Evolutionary conservation across 345 rosid species (phyloP).

Genomic region (Aethionema arabicum): DNA sequence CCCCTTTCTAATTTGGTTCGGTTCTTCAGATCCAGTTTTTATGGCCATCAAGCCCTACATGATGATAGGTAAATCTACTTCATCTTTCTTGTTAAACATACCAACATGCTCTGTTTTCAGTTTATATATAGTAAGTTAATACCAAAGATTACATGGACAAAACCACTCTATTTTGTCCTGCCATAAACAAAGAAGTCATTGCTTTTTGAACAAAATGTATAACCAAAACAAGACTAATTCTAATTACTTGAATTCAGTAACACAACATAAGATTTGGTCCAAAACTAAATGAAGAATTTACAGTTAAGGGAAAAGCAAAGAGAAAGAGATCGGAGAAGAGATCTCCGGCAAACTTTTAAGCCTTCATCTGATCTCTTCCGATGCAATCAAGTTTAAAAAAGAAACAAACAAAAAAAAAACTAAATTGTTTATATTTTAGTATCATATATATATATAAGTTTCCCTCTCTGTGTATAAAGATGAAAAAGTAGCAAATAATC

Average conservation of each 20-base stretch:
- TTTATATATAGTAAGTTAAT: too few species aligned
- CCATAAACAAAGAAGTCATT: too few species aligned
- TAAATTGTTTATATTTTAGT: background rate
- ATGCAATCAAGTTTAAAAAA: constrained; percentile 12
- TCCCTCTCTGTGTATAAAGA: constrained; percentile 15
- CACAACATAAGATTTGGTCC: background rate
- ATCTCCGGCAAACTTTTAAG: constrained; percentile 31
- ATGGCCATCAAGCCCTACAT: too few species aligned
- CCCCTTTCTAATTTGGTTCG: too few species aligned
- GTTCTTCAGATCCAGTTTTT: too few species aligned
- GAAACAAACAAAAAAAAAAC: background rate
- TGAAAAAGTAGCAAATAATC: constrained; percentile 10
- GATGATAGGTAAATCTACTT: too few species aligned
- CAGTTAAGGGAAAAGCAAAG: constrained; percentile 9
- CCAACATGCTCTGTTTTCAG: too few species aligned
- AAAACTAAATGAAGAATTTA: constrained; percentile 20
- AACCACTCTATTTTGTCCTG: too few species aligned
- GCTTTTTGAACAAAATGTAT: too few species aligned
- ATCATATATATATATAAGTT: background rate
- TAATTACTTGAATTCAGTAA: background rate
- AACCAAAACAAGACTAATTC: constrained; percentile 17
- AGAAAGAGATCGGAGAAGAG: constrained; percentile 16
- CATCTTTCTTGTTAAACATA: too few species aligned
- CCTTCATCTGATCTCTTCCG: constrained; percentile 27
- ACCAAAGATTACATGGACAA: too few species aligned